Percentiles rank a stretch among this genome's conserved stretches.
phyloP scores from a whole-genome alignment of 1,139 yeast genomes.

The Candida sp. region DNA sequence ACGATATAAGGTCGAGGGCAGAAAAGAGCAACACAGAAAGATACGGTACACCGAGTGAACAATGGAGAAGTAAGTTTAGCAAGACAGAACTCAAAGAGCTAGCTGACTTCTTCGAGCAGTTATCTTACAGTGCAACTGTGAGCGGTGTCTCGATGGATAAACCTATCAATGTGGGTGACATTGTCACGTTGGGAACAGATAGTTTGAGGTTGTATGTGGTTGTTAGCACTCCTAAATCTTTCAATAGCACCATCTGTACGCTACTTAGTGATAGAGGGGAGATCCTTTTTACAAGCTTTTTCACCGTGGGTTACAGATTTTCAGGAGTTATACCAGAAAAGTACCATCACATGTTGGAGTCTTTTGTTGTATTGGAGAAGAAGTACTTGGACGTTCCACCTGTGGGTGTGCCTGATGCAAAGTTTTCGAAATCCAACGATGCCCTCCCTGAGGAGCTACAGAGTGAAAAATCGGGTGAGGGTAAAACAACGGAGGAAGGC shows the following conservation, averaged over 20 bases:
- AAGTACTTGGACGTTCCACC: constrained; percentile 42
- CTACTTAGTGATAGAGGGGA: constrained; percentile 62
- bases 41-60: constrained; percentile 20
- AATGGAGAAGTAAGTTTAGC: constrained; percentile 20
- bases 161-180: constrained; percentile 40
- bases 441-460: constrained; percentile 27
- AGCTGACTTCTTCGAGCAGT: constrained; percentile 15
- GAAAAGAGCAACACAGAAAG: constrained; percentile 16
- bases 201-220: constrained; percentile 35
- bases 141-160: constrained; percentile 25
- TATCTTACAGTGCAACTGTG: constrained; percentile 27
- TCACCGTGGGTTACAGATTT: constrained; percentile 52
- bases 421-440: constrained; percentile 26
- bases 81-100: constrained; percentile 5
- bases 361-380: constrained; percentile 34
- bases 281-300: constrained; percentile 50
- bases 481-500: constrained; percentile 7
- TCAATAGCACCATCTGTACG: constrained; percentile 43
- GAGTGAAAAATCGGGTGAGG: constrained; percentile 3
- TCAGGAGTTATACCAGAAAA: constrained; percentile 54
- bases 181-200: constrained; percentile 38
- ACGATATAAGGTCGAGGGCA: neutral
- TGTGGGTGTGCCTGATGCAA: constrained; percentile 41
- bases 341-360: constrained; percentile 21
- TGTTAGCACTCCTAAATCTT: constrained; percentile 31